These are phyloP conservation scores for Yamadazyma spencermartinsiae DNA, from an alignment of 1,139 yeast genomes.

Conservation along the genomic window DNA sequence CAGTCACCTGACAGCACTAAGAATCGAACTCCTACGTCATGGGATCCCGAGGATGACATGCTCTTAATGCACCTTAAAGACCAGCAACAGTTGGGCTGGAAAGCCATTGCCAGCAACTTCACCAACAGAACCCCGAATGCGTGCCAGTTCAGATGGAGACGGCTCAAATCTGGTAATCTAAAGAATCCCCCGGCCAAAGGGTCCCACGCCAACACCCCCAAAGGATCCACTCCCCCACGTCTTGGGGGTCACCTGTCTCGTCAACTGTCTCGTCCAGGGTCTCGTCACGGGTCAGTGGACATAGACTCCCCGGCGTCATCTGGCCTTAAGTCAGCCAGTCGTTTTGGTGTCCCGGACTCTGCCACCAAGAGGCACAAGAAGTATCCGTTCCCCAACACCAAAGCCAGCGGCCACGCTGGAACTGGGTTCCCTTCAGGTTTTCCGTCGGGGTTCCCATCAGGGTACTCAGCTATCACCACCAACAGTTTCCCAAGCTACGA, in stretches of 20 bases:
- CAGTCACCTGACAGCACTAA: constrained; percentile 18
- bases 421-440: constrained; percentile 34
- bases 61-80: constrained; percentile 69
- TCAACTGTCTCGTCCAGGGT: too few relatives aligned
- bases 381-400: constrained; percentile 18
- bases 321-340: neutral
- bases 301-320: too few relatives aligned
- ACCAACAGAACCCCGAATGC: constrained; percentile 74
- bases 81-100: constrained; percentile 73
- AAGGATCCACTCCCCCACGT: too few relatives aligned
- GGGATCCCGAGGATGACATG: constrained; percentile 76
- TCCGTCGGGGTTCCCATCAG: too few relatives aligned
- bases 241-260: constrained; percentile 1
- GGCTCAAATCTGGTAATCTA: constrained; percentile 64
- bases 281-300: too few relatives aligned
- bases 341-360: constrained; percentile 5
- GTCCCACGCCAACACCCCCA: too few relatives aligned
- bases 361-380: constrained; percentile 26
- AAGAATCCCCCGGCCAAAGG: constrained; percentile 51
- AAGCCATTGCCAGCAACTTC: constrained; percentile 69
- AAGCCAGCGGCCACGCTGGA: constrained; percentile 17
- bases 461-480: constrained; percentile 38
- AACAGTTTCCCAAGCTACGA: constrained; percentile 47
- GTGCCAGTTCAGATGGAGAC: constrained; percentile 78
- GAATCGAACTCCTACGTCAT: constrained; percentile 61